Evolutionary conservation across 345 rosid genomes (phyloP), one percentile per base, ranked within the genome.

Genomic region (Camelina hispida): DNA sequence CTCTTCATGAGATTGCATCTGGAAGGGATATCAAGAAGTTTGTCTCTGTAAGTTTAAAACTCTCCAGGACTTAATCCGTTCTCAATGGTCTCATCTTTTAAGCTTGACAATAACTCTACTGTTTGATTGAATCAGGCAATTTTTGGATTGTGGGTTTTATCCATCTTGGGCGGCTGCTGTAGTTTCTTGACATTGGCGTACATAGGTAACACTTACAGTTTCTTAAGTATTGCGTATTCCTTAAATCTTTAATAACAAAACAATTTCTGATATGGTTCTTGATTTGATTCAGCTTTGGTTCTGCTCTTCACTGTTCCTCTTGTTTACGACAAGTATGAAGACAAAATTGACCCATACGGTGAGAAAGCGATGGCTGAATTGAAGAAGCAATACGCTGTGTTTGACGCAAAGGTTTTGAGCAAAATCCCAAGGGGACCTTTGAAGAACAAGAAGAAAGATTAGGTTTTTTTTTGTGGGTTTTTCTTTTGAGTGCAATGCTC

Each of bases 1-100:
- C 83, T 55, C 82, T 94, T 67, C 82, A 87, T 58, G 96, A 84
- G 51, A 88, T 91, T 66, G 98, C 98, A 23, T 87, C 96, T 12
- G 98, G 98, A 78, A 88, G 86, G 62, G 97, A 94, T 69, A 82
- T 94, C 64, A 91, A 88, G 97, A 91, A 90, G 83, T 94, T 91
- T 68, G 87, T 94, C 18, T 76, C 81, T 28, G 98, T 94, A 85
- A 51, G 93, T 85, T 64, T 68, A 66, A 44, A 1, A 34, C 32
- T 16, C 0, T 7, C 9, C 17, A 32, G 34, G 22, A 28, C 30
- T 28, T 28, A 28, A 4, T 28, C 30, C 30, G 30, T 28, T 28
- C 30, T 28, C 3, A 28, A 3, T 28, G 0, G 15, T 54, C n/a
- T 69, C 14, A 6, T 11, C 43, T 40, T 32, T 32, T 18, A 61